A percentile compares a stretch with the other conserved stretches of the same genome.
Evolutionary conservation across 768 basidiomycete genomes (phyloP).

Genomic region (Rubroboletus pulcherrimus): DNA sequence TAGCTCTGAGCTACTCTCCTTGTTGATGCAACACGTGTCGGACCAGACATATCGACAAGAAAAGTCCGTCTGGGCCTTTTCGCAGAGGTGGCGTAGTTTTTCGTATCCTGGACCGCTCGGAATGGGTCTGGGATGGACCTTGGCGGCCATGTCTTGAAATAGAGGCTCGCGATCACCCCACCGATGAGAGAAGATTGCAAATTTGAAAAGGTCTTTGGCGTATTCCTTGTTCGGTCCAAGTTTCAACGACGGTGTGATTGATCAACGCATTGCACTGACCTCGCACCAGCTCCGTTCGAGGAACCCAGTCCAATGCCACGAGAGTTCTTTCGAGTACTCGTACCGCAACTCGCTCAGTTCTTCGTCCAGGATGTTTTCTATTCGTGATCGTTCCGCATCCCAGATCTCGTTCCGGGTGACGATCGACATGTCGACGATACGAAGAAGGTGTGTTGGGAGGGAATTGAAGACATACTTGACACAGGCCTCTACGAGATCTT

Average conservation of each 20-base stretch:
- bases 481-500: constrained; percentile 2
- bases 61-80: constrained; percentile 6
- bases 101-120: constrained; percentile 6
- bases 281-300: constrained; percentile 7
- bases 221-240: not conserved
- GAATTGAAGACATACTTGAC: constrained; percentile 7
- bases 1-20: constrained; percentile 11
- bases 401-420: constrained; percentile 4
- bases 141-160: constrained; percentile 3
- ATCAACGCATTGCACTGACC: not conserved
- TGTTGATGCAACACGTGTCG: constrained; percentile 10
- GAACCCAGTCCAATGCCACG: constrained; percentile 5
- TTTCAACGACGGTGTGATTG: not conserved
- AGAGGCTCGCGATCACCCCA: constrained; percentile 7
- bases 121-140: not conserved
- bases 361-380: not conserved
- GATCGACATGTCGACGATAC: constrained; percentile 4
- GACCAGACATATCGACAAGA: constrained; percentile 12
- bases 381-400: not conserved
- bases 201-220: constrained; percentile 3
- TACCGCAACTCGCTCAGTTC: not conserved
- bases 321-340: constrained; percentile 1
- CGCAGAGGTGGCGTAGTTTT: constrained; percentile 2
- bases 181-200: constrained; percentile 10
- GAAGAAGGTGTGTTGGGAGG: constrained; percentile 4